Evolutionary conservation across 805 yeast species (phyloP), one percentile per base, ranked within the genome.

Genomic region (Candida nemodendra): DNA sequence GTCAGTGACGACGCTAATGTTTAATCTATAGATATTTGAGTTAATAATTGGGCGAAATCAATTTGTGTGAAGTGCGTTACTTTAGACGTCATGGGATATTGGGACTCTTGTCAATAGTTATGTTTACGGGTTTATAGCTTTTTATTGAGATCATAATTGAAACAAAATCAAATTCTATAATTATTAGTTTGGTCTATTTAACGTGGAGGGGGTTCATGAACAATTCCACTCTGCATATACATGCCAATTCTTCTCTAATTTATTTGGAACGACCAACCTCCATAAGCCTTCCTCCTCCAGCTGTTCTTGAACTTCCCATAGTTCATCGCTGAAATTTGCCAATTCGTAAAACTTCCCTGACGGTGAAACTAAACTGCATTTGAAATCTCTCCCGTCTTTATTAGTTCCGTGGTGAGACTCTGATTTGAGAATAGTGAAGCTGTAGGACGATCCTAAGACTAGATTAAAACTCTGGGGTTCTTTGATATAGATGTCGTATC

Each of bases 141-240:
- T 15, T 7, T 16, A 26, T 11, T 21, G 24, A 8, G 7, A 21
- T 21, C 24, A 8, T 21, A 21, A 21, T 21, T 21, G 24, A 21
- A 21, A 21, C 24, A 8, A 21, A 21, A 21, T 21, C 11, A 21
- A 21, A 21, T 21, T 30, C 19, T 30, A 15, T 16, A 30, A 21
- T 21, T 21, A 21, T 21, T 8, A 8, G 7, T 9, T 25, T 24
- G 8, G 28, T n/a, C 13, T 8, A 38, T 37, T 13, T 28, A 18
- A 22, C 16, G 17, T 9, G 5, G 23, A 5, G 9, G 19, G 4
- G 21, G 13, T 15, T 24, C 22, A 41, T 9, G 30, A 59, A 59
- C 91, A 83, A 22, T 68, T 67, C 99, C 99, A 91, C 61, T 89
- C 96, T 11, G 95, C 89, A 63, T 86, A 88, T 3, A 85, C 87